Conservation (phyloP, 192 early-diverging fungal genomes). For the Gaertneriomyces sp. region DNA sequence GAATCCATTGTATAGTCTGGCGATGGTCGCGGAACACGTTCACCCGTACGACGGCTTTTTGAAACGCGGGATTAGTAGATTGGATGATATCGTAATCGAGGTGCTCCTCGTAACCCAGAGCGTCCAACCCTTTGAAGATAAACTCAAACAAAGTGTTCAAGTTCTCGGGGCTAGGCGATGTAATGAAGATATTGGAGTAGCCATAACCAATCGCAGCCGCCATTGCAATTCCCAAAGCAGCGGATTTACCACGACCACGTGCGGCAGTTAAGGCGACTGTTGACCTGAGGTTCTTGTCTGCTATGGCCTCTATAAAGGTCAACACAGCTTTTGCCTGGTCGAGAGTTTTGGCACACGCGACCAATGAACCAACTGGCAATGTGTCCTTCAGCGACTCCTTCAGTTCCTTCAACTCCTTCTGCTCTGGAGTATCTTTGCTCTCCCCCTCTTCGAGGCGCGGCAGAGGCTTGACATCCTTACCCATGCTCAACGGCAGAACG, state of each 20-base stretch:
- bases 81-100: conserved; percentile 99
- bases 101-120: conserved; percentile 97
- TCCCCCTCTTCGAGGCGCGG: conserved; percentile 48
- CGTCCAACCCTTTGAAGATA: conserved; percentile 97
- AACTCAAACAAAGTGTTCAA: conserved; percentile 98
- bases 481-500: conserved; percentile 88
- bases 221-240: conserved; percentile 89
- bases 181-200: conserved; percentile 99
- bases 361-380: conserved; percentile 83
- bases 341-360: conserved; percentile 74
- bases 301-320: conserved; percentile 94
- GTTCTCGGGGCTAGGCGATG: conserved; percentile 95
- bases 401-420: conserved; percentile 72
- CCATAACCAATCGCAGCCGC: conserved; percentile 96
- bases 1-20: conserved; percentile 98
- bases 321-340: conserved; percentile 97
- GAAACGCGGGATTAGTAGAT: conserved; percentile 91
- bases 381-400: conserved; percentile 87
- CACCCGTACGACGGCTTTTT: conserved; percentile 92
- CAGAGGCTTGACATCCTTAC: conserved; percentile 89
- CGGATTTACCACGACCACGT: conserved; percentile 97
- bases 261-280: conserved; percentile 92
- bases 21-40: conserved; percentile 95
- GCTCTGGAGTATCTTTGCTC: conserved; percentile 30
- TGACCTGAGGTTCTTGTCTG: conserved; percentile 87